phyloP scores from a whole-genome alignment of 345 rosid species.

The Brassica nigra region DNA sequence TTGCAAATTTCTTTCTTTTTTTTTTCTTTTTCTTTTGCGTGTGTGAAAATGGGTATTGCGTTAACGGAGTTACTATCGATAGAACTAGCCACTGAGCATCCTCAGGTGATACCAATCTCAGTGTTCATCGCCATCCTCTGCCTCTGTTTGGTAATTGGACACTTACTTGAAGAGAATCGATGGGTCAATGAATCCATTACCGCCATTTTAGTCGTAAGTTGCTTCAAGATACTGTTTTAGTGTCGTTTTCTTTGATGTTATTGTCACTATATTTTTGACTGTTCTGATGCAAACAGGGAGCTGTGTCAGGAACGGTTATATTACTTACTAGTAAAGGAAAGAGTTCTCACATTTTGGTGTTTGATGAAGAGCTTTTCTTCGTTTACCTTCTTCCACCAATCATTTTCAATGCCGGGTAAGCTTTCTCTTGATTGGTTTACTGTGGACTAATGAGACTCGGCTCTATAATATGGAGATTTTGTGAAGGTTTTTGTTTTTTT shows the following conservation, averaged over 20 bases:
- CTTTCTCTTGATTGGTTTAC: background rate
- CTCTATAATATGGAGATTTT: background rate
- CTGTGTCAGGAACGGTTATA: slow-evolving; percentile 56
- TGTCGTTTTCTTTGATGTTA: background rate
- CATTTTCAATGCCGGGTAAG: slow-evolving; percentile 94
- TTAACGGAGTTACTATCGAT: slow-evolving; percentile 11
- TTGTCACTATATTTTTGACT: slow-evolving; percentile 7
- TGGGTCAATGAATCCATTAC: slow-evolving; percentile 95
- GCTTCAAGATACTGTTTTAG: background rate
- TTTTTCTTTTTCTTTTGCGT: background rate
- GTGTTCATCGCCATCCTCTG: slow-evolving; percentile 77
- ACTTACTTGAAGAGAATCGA: slow-evolving; percentile 80
- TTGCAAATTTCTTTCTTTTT: background rate
- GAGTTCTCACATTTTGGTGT: slow-evolving; percentile 71
- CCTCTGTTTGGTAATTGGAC: slow-evolving; percentile 74
- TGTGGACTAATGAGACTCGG: background rate
- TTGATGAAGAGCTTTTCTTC: slow-evolving; percentile 83
- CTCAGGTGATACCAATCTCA: slow-evolving; percentile 69
- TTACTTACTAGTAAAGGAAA: slow-evolving; percentile 69
- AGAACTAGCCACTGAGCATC: slow-evolving; percentile 43
- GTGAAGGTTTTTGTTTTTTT: background rate
- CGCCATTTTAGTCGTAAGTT: slow-evolving; percentile 72
- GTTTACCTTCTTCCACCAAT: slow-evolving; percentile 96
- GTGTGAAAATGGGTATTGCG: slow-evolving; percentile 26
- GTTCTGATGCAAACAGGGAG: slow-evolving; percentile 52